Evolutionary conservation across 148 eudicot species (phyloP).

Genomic region (Pouteria glomerata): DNA sequence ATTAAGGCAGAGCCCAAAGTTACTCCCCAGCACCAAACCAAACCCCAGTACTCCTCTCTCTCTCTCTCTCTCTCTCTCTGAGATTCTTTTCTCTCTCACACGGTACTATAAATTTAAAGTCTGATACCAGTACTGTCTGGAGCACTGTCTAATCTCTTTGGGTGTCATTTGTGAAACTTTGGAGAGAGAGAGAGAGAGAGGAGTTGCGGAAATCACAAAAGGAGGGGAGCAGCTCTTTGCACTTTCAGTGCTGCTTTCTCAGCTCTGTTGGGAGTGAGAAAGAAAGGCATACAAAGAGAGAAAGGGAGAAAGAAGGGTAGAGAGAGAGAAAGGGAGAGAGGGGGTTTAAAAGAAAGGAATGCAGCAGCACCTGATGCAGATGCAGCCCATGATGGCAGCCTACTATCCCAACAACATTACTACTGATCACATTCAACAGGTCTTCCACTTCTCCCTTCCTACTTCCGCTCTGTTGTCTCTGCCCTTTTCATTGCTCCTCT

Average conservation of each 20-base stretch:
- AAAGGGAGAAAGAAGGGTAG: not conserved
- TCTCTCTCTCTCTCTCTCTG: not conserved
- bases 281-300: no score
- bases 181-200: no score
- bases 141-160: not conserved
- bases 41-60: not conserved
- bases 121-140: slow-evolving; percentile 3
- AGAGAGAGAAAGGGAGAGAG: not conserved
- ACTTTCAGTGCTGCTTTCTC: slow-evolving; percentile 9
- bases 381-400: slow-evolving; percentile 97
- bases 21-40: slow-evolving; percentile 2
- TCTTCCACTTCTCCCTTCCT: slow-evolving; percentile 10
- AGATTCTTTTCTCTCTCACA: slow-evolving; percentile 2
- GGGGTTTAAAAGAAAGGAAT: slow-evolving; percentile 27
- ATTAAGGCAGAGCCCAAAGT: slow-evolving; percentile 1
- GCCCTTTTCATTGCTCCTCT: not conserved
- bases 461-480: not conserved
- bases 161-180: not conserved
- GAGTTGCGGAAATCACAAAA: no score
- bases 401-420: slow-evolving; percentile 92
- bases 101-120: not conserved
- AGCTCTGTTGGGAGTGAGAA: not conserved
- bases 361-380: slow-evolving; percentile 99
- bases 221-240: slow-evolving; percentile 1
- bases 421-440: slow-evolving; percentile 96